phyloP scores from a whole-genome alignment of 306 rosid genomes.

The Dryas alaskensis region DNA sequence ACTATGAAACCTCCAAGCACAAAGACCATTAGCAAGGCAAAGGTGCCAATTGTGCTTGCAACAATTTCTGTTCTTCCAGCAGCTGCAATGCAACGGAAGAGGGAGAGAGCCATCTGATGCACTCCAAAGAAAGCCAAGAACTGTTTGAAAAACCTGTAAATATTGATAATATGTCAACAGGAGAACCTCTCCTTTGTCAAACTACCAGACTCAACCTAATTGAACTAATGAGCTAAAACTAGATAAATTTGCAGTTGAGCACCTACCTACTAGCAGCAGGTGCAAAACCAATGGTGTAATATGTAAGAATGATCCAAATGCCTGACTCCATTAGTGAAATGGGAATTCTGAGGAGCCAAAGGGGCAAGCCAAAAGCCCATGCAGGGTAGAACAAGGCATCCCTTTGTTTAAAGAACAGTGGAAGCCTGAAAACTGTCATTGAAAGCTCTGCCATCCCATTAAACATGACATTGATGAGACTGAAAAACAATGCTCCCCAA shows the following conservation, averaged over 20 bases:
- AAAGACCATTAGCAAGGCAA: conserved; percentile 40
- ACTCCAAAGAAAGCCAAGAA: conserved; percentile 49
- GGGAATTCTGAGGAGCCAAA: conserved; percentile 69
- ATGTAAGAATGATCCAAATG: conserved; percentile 65
- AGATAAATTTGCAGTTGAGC: not conserved
- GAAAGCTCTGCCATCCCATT: conserved; percentile 80
- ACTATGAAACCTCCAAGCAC: conserved; percentile 64
- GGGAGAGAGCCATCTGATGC: conserved; percentile 65
- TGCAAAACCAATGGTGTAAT: conserved; percentile 76
- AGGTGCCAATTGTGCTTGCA: conserved; percentile 48
- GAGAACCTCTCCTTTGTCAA: not conserved
- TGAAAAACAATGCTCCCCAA: conserved; percentile 65
- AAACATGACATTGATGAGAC: conserved; percentile 67
- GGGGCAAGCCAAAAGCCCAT: conserved; percentile 76
- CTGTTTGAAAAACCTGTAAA: conserved; percentile 53
- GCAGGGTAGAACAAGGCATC: conserved; percentile 60
- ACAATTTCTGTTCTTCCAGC: conserved; percentile 51
- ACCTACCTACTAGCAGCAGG: conserved; percentile 72
- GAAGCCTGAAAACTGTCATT: conserved; percentile 56
- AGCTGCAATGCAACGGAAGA: conserved; percentile 58
- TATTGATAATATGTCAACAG: not conserved
- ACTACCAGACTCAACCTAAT: not conserved
- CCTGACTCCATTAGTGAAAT: conserved; percentile 67
- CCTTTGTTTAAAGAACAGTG: conserved; percentile 72
- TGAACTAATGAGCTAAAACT: not conserved